phyloP scores from a whole-genome alignment of 2,329 filamentous ascomycete genomes.

The Sporothrix euskadiensis region DNA sequence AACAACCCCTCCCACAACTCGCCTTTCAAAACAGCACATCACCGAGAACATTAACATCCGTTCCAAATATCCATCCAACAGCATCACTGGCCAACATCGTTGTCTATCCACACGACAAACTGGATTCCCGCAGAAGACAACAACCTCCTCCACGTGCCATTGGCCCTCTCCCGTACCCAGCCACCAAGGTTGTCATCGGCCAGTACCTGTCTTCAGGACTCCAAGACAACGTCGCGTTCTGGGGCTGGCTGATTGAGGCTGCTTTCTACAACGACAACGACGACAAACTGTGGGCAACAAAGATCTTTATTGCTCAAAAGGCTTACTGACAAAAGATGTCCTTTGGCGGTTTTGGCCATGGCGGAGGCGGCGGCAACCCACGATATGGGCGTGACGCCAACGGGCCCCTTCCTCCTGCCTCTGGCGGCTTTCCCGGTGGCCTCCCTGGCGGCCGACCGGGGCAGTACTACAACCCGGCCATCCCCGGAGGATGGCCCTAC shows the following conservation, averaged over 20 bases:
- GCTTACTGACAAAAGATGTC: conserved; percentile 21
- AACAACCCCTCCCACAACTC: not conserved
- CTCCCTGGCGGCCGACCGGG: not conserved
- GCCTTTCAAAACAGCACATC: not conserved
- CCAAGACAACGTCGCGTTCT: conserved; percentile 37
- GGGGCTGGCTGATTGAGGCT: conserved; percentile 51
- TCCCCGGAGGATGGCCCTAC: not conserved
- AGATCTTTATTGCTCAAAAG: conserved; percentile 42
- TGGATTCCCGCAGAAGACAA: conserved; percentile 20
- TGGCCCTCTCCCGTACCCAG: conserved; percentile 45
- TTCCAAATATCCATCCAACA: not conserved
- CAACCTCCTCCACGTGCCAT: not conserved
- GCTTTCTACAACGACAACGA: conserved; percentile 50
- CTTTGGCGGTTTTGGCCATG: conserved; percentile 18
- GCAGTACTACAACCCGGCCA: not conserved
- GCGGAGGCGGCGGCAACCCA: conserved; percentile 33
- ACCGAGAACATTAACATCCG: not conserved
- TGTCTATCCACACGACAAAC: not conserved
- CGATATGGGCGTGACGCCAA: conserved; percentile 33
- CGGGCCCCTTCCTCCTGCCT: conserved; percentile 22
- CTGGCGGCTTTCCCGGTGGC: not conserved
- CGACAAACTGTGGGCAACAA: conserved; percentile 49
- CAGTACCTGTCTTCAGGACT: conserved; percentile 43
- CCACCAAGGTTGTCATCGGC: conserved; percentile 49
- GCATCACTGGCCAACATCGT: not conserved